These are phyloP conservation scores for Rhizopogon vesiculosus DNA, from an alignment of 768 basidiomycete genomes.

Conservation along the genomic window DNA sequence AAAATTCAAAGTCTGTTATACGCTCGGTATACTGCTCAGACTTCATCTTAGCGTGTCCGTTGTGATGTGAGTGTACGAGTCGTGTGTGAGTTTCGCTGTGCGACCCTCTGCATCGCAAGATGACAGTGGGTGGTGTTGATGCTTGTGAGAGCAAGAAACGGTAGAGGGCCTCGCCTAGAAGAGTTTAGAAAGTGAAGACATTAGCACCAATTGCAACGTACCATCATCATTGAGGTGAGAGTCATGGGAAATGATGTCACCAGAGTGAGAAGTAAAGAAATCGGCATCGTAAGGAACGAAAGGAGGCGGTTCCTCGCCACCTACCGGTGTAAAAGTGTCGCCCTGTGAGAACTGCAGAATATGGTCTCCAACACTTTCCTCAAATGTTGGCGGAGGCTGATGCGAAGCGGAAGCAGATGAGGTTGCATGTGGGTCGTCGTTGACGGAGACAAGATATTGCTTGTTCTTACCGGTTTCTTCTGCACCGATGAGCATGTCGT, in stretches of 20 bases:
- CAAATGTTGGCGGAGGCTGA: conserved; percentile 21
- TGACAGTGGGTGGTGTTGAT: conserved; percentile 36
- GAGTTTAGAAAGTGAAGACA: conserved; percentile 2
- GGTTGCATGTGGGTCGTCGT: background rate
- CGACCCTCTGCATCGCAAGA: conserved; percentile 47
- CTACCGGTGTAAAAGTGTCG: conserved; percentile 18
- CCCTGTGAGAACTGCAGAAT: conserved; percentile 19
- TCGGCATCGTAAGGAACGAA: conserved; percentile 64
- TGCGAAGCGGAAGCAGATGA: background rate
- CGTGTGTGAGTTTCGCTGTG: conserved; percentile 52
- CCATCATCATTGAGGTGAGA: conserved; percentile 64
- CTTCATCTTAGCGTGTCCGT: conserved; percentile 29
- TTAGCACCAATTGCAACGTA: conserved; percentile 12
- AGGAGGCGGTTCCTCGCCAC: conserved; percentile 50
- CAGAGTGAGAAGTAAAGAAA: conserved; percentile 42
- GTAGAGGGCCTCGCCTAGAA: conserved; percentile 63
- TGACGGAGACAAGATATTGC: background rate
- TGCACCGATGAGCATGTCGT: background rate
- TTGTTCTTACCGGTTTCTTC: background rate
- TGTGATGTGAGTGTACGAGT: conserved; percentile 32
- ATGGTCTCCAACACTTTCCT: conserved; percentile 20
- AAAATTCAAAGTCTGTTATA: conserved; percentile 67
- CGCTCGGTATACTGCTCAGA: conserved; percentile 54
- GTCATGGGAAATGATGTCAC: conserved; percentile 66
- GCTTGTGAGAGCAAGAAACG: conserved; percentile 66